These are phyloP conservation scores for Diospyros kaki DNA, from an alignment of 148 eudicot species.

Conservation along the genomic window DNA sequence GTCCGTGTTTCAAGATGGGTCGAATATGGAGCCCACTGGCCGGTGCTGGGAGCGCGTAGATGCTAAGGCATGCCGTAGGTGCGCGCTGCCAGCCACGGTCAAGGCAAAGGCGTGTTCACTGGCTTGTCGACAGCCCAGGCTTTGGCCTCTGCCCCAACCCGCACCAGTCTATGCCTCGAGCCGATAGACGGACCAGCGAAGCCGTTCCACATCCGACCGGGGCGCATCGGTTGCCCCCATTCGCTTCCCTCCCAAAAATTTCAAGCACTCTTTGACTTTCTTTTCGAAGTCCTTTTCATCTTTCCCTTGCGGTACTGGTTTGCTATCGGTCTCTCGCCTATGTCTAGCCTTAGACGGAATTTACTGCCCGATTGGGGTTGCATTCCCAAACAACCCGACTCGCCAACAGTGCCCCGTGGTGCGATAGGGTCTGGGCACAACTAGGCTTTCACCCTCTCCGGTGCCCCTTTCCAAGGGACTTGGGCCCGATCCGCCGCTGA, in stretches of 20 bases:
- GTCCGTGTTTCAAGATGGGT: conserved; percentile 32
- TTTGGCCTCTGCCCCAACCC: too few relatives aligned
- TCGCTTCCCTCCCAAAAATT: conserved; percentile 45
- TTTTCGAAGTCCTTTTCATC: conserved; percentile 9
- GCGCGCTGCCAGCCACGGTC: neutral
- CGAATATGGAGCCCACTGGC: conserved; percentile 34
- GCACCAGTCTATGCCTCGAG: too few relatives aligned
- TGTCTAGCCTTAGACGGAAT: conserved; percentile 2
- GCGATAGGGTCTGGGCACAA: conserved; percentile 4
- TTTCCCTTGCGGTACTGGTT: neutral
- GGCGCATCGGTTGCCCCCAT: conserved; percentile 32
- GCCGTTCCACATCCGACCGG: conserved; percentile 4
- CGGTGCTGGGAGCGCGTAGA: conserved; percentile 19
- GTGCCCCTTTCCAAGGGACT: conserved; percentile 1
- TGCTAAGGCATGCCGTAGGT: neutral
- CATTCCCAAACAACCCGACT: conserved; percentile 9
- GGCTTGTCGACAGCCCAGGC: too few relatives aligned
- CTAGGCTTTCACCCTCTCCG: conserved; percentile 2
- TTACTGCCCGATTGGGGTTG: conserved; percentile 6
- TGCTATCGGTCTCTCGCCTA: conserved; percentile 3
- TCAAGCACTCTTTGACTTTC: conserved; percentile 44
- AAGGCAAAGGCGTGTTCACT: neutral
- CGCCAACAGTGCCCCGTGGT: neutral
- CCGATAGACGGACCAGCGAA: too few relatives aligned
- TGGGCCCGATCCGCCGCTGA: neutral